These are phyloP conservation scores for Neurospora sp. DNA, from an alignment of 495 filamentous ascomycete species.

Conservation along the genomic window DNA sequence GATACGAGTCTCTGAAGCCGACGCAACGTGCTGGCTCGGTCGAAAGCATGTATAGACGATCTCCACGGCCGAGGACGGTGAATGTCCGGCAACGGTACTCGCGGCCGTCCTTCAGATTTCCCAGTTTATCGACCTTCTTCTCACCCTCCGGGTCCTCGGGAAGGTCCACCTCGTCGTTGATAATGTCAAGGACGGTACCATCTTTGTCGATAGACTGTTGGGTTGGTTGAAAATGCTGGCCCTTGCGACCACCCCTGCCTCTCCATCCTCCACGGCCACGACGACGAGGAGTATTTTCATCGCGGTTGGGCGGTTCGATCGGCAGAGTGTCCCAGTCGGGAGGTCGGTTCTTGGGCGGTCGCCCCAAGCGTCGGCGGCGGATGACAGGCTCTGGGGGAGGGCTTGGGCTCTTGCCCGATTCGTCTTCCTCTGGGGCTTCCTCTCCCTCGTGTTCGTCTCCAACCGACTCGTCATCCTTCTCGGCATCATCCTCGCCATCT, in stretches of 20 bases:
- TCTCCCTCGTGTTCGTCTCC: conserved; percentile 33
- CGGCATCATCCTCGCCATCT: conserved; percentile 24
- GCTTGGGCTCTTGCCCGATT: conserved; percentile 36
- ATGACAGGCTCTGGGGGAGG: conserved; percentile 49
- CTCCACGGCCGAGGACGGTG: conserved; percentile 71
- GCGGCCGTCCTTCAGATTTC: conserved; percentile 66
- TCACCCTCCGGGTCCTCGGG: conserved; percentile 85
- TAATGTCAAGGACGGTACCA: conserved; percentile 82
- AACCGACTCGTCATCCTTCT: conserved; percentile 31
- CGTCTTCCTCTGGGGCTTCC: conserved; percentile 29
- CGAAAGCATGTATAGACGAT: conserved; percentile 92
- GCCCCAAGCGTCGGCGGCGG: conserved; percentile 70
- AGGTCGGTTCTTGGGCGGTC: conserved; percentile 74
- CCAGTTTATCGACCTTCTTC: conserved; percentile 82
- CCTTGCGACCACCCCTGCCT: conserved; percentile 61
- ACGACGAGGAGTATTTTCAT: conserved; percentile 49
- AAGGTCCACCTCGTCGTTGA: conserved; percentile 82
- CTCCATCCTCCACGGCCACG: conserved; percentile 60
- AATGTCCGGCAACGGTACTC: conserved; percentile 94
- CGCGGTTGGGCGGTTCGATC: conserved; percentile 46
- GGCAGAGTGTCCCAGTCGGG: conserved; percentile 59
- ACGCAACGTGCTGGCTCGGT: conserved; percentile 95
- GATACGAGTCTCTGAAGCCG: conserved; percentile 91
- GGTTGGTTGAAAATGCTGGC: conserved; percentile 57
- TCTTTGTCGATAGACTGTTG: conserved; percentile 88